Evolutionary conservation across 2,329 filamentous ascomycete species (phyloP), one percentile per base, ranked within the genome.

Genomic region (Diaporthe longicolla): DNA sequence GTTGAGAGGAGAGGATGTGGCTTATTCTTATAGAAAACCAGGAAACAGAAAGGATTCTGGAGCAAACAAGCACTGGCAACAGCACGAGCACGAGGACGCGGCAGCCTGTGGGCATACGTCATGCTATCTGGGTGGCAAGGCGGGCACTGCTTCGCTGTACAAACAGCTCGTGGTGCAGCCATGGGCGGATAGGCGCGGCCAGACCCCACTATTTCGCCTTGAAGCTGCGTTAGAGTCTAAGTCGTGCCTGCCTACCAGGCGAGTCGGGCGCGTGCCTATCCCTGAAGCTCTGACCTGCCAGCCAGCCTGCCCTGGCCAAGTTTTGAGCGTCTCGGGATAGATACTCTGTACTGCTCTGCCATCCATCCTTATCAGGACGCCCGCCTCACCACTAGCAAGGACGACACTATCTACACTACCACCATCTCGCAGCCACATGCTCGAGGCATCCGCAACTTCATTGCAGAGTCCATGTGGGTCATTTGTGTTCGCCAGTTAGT

Each of bases 91-190:
- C 19, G 26, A 40, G 50, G 26, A 73, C 63, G 63, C 58, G 63
- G 43, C 58, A n/a, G n/a, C 59, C n/a, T 32, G 52, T 43, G 59
- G 59, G 58, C 59, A 71, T 71, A 71, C 70, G 70, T 71, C 70
- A 71, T 71, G 66, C 66, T 71, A 65, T 63, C 55, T 40, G n/a
- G 66, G 72, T 79, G 75, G 43, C 82, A 9, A 35, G 32, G 63
- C 63, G 63, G 63, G 63, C 63, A 68, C 63, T 71, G 70, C 70
- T 71, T 71, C 10, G 70, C 70, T 71, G 70, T 71, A 61, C 70
- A 59, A 29, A 50, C 29, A 17, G 21, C 29, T 54, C 13, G 29
- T 32, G 24, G 37, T 32, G 63, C 63, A 52, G 45, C 45, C 43
- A 40, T 17, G 45, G 45, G n/a, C 69, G 69, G 69, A 71, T 71